phyloP scores from a whole-genome alignment of 352 stramenopile species.

The Ophiocytium majus region DNA sequence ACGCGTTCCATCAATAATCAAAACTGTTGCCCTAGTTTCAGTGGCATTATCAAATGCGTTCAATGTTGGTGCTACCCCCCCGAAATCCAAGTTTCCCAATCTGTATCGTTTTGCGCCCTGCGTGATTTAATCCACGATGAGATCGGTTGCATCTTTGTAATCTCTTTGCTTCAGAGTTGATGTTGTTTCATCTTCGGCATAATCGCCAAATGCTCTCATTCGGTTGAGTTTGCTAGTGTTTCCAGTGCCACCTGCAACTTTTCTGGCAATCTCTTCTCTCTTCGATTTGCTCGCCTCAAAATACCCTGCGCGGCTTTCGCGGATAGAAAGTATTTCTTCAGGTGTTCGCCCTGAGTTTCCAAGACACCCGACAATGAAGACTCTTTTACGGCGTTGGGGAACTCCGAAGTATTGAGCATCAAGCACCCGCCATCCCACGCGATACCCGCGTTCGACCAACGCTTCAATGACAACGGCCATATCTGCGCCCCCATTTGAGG shows the following conservation, averaged over 20 bases:
- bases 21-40: too few relatives aligned
- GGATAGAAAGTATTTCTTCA: background rate
- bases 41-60: too few relatives aligned
- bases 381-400: background rate
- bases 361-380: background rate
- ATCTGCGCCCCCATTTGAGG: background rate
- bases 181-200: too few relatives aligned
- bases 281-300: background rate
- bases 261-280: background rate
- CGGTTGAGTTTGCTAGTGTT: too few relatives aligned
- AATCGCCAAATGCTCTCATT: too few relatives aligned
- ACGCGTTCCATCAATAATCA: too few relatives aligned
- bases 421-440: background rate
- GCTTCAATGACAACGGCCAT: background rate
- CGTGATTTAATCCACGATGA: too few relatives aligned
- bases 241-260: background rate
- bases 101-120: too few relatives aligned
- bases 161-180: too few relatives aligned
- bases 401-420: constrained; percentile 12
- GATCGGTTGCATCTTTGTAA: too few relatives aligned
- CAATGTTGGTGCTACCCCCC: too few relatives aligned
- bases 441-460: background rate
- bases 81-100: too few relatives aligned
- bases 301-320: background rate
- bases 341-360: background rate